Base-by-base conservation (phyloP, 2,329 filamentous ascomycete species). In the Botryotinia globosa region DNA sequence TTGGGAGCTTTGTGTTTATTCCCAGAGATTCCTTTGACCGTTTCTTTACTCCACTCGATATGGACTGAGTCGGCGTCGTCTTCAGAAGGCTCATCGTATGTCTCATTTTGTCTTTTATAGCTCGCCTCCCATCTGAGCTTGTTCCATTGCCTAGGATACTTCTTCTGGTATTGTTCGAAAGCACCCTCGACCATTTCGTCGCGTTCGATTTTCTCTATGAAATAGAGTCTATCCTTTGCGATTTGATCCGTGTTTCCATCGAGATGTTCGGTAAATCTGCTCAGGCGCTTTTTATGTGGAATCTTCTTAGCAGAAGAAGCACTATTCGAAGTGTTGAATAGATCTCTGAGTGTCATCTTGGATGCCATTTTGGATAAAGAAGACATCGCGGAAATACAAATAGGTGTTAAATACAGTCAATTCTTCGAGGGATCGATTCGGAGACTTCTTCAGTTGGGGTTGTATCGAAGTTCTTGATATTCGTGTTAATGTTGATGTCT, bases 351-450 rank as follows among this genome's bases (percentile, higher is more conserved):
- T 61, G 22, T 20, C 1, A n/a, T 37, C 3, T 18, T 20, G 4
- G 63, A 51, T 4, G 63, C 8, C 22, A 34, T 32, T 2, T 45
- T 20, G 2, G 29, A 22, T 64, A 10, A 18, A 39, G 22, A 62
- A 39, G 59, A 62, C 9, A 8, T 62, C 16, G 14, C 4, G 25
- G 25, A 62, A 18, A 9, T 20, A 10, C 3, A 25, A 42, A 14
- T 5, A 54, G 25, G 1, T 54, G 4, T 0, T 0, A 3, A 29
- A 0, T 0, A 54, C 0, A 54, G 2, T 29, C 6, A 9, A 9
- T 29, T 56, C 0, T 29, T 18, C 9, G 3, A 18, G n/a, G 7
- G 3, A 8, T 8, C 3, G 1, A 0, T 29, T 32, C 1, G 14
- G 1, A 63, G 61, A 42, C 42, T 1, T 22, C 16, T 10, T 65